Evolutionary conservation across 192 early-diverging fungal genomes (phyloP).

Genomic region (Entomortierella parvispora): DNA sequence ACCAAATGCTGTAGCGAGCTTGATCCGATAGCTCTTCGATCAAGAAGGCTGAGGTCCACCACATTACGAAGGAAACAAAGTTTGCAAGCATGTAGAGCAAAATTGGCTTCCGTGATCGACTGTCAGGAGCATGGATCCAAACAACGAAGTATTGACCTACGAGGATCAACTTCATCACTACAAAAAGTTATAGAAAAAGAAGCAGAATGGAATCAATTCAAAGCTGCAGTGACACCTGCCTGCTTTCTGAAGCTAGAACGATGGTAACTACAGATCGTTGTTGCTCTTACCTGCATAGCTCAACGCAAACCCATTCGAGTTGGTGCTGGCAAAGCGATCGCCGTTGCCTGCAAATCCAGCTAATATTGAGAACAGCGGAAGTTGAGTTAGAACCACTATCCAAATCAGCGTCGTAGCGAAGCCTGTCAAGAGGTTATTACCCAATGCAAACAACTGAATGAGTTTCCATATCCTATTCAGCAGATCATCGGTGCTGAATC

Average conservation of each 20-base stretch:
- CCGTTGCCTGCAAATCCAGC: conserved; percentile 41
- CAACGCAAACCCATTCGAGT: conserved; percentile 38
- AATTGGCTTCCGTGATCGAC: conserved; percentile 14
- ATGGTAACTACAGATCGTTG: too few species aligned
- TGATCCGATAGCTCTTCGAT: conserved; percentile 25
- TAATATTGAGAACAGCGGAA: not conserved
- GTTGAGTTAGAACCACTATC: too few species aligned
- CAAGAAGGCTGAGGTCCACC: conserved; percentile 30
- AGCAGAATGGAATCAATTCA: not conserved
- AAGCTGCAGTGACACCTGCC: not conserved
- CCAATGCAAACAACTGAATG: conserved; percentile 34
- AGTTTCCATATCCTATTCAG: conserved; percentile 48
- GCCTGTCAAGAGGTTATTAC: not conserved
- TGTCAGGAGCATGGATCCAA: conserved; percentile 40
- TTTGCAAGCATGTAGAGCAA: conserved; percentile 36
- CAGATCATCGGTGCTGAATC: conserved; percentile 44
- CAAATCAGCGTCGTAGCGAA: too few species aligned
- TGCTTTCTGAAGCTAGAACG: not conserved
- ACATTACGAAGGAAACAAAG: conserved; percentile 35
- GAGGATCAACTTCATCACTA: conserved; percentile 41
- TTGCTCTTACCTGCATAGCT: conserved; percentile 30
- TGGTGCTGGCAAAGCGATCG: conserved; percentile 34
- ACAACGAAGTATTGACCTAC: conserved; percentile 40
- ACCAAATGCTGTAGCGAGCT: conserved; percentile 54
- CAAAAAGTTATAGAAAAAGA: not conserved